A percentile compares a stretch with the other conserved stretches of the same genome.
Conservation (phyloP, 306 rosid species). For the Rubus idaeus region DNA sequence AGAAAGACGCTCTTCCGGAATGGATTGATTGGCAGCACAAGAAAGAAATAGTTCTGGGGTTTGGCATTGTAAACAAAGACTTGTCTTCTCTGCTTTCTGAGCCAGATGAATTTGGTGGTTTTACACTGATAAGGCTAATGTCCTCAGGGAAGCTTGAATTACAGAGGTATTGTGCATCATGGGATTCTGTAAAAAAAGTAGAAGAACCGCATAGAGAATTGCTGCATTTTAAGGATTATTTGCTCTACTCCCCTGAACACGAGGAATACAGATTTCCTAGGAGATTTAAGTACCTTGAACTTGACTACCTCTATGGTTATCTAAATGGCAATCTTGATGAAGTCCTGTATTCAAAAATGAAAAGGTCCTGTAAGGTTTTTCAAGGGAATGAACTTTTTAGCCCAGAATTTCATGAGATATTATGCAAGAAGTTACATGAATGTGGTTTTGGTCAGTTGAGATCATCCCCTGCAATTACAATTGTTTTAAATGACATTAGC, state of each 20-base stretch:
- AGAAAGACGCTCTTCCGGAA: slow-evolving; percentile 59
- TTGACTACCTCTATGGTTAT: slow-evolving; percentile 49
- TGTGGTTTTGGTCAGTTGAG: slow-evolving; percentile 52
- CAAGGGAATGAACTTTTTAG: slow-evolving; percentile 24
- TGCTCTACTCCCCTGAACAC: slow-evolving; percentile 30
- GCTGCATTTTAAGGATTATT: slow-evolving; percentile 35
- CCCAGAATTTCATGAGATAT: slow-evolving; percentile 45
- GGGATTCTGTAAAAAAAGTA: slow-evolving; percentile 28
- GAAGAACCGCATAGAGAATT: slow-evolving; percentile 35
- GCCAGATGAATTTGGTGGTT: slow-evolving; percentile 59
- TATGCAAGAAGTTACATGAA: slow-evolving; percentile 58
- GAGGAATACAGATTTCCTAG: slow-evolving; percentile 46
- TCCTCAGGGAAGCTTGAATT: slow-evolving; percentile 69
- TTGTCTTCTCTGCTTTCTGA: slow-evolving; percentile 44
- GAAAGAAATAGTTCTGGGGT: slow-evolving; percentile 69
- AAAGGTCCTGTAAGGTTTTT: slow-evolving; percentile 13
- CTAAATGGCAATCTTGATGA: slow-evolving; percentile 45
- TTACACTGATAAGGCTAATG: slow-evolving; percentile 58
- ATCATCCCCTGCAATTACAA: slow-evolving; percentile 42
- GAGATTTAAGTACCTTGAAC: slow-evolving; percentile 40
- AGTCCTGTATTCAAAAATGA: slow-evolving; percentile 30
- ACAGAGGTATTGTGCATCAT: slow-evolving; percentile 59
- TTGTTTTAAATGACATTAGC: slow-evolving; percentile 54
- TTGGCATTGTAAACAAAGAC: slow-evolving; percentile 48
- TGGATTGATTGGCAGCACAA: slow-evolving; percentile 77